phyloP scores from a whole-genome alignment of 441 rosid species.

The Erodium moschatum region DNA sequence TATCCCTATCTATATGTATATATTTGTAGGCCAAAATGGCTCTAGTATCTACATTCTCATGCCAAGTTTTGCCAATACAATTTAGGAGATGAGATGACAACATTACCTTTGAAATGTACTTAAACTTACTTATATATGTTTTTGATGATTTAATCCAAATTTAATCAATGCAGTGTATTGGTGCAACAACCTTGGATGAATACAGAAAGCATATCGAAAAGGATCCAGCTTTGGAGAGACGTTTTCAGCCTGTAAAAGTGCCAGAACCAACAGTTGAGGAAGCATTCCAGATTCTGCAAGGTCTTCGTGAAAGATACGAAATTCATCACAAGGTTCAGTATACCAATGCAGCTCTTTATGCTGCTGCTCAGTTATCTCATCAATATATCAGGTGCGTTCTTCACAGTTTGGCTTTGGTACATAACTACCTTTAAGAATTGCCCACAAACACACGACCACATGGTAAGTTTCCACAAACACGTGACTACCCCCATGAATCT shows the following conservation, averaged over 20 bases:
- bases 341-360: constrained; percentile 61
- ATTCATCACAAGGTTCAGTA: constrained; percentile 75
- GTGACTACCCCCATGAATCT: too few species aligned
- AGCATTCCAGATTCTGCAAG: constrained; percentile 67
- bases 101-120: too few species aligned
- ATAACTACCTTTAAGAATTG: too few species aligned
- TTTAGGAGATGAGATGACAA: too few species aligned
- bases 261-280: constrained; percentile 85
- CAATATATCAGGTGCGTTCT: constrained; percentile 68
- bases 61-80: too few species aligned
- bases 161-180: constrained; percentile 59
- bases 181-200: constrained; percentile 90
- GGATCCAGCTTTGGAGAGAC: constrained; percentile 81
- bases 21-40: neutral
- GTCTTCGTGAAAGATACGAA: constrained; percentile 81
- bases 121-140: too few species aligned
- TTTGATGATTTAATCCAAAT: neutral
- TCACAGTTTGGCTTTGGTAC: too few species aligned
- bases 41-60: too few species aligned
- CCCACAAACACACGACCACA: too few species aligned
- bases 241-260: constrained; percentile 85
- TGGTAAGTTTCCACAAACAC: too few species aligned
- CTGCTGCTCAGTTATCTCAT: constrained; percentile 74
- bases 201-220: constrained; percentile 79
- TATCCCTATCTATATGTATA: too few species aligned